Conservation (phyloP, 305 asterid species). For the Fraxinus albicans region DNA sequence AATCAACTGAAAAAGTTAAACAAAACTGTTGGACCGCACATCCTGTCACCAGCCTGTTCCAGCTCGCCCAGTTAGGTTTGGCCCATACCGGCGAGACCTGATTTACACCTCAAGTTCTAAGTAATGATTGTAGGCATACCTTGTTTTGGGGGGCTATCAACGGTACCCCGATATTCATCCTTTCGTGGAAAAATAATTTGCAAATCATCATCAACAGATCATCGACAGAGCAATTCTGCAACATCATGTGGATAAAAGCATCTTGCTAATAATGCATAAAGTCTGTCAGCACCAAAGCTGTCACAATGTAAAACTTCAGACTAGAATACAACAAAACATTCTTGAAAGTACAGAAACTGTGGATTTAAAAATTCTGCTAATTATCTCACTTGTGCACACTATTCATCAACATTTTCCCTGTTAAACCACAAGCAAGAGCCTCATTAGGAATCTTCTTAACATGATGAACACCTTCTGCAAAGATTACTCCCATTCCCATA, state of each 20-base stretch:
- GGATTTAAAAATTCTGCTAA: background rate
- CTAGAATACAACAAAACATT: background rate
- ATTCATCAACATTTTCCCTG: slow-evolving; percentile 49
- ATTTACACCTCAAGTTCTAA: slow-evolving; percentile 19
- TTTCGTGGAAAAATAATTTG: background rate
- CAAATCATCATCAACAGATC: background rate
- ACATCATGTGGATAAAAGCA: background rate
- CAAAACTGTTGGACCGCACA: background rate
- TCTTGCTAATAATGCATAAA: background rate
- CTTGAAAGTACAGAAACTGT: background rate
- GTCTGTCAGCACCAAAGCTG: background rate
- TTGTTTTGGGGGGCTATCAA: slow-evolving; percentile 2
- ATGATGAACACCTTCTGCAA: slow-evolving; percentile 52
- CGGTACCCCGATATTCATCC: slow-evolving; percentile 18
- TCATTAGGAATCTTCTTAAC: slow-evolving; percentile 42
- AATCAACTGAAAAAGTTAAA: background rate
- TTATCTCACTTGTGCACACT: slow-evolving; percentile 13
- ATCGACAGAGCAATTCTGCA: background rate
- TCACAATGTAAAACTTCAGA: background rate
- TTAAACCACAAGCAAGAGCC: slow-evolving; percentile 66
- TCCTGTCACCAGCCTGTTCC: background rate
- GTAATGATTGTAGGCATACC: slow-evolving; percentile 36
- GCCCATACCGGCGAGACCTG: background rate
- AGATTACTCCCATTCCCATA: slow-evolving; percentile 79
- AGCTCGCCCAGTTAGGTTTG: background rate